Base-by-base conservation (phyloP, 1,284 basidiomycete species). In the Ceratobasidium sp. region DNA sequence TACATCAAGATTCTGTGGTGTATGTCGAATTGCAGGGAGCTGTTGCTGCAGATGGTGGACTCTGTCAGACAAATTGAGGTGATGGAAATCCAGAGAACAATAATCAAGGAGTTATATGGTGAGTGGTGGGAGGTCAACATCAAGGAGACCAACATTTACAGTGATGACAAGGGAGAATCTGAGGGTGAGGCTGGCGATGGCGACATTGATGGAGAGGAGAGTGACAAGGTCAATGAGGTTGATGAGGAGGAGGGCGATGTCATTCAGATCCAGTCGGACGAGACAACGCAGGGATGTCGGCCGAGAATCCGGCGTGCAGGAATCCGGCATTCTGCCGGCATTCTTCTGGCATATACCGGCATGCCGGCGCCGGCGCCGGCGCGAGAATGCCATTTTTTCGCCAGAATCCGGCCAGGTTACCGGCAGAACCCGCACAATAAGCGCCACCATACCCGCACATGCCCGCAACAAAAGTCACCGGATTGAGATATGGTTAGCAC, bases 71-170 rank as follows among this genome's bases (percentile, higher is more conserved):
- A 44, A 30, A 42, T 49, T 12, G 61, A 64, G 25, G 61, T 44
- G 18, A n/a, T 64, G 28, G 21, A 51, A 28, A 25, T 64, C 25
- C 61, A 64, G 40, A 44, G 61, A 11, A 30, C 28, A 4, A 33
- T 33, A 4, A 49, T 64, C 6, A 28, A 64, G 6, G 44, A 49
- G 30, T 64, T 33, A 21, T 64, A 64, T 33, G 61, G 61, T 14
- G 44, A 36, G 60, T 44, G 25, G 23, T 9, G n/a, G 12, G n/a
- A 51, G 23, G 18, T 33, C 7, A 21, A 51, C 18, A 16, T n/a
- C n/a, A n/a, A n/a, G n/a, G n/a, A 18, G 61, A n/a, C 54, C 9
- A n/a, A 28, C 9, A 28, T 56, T 30, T 56, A 56, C 30, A 33
- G 3, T 30, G 61, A 30, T 21, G 38, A 30, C 2, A 44, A 21